Base-by-base conservation (phyloP, 306 rosid species). In the Hippophae rhamnoides region DNA sequence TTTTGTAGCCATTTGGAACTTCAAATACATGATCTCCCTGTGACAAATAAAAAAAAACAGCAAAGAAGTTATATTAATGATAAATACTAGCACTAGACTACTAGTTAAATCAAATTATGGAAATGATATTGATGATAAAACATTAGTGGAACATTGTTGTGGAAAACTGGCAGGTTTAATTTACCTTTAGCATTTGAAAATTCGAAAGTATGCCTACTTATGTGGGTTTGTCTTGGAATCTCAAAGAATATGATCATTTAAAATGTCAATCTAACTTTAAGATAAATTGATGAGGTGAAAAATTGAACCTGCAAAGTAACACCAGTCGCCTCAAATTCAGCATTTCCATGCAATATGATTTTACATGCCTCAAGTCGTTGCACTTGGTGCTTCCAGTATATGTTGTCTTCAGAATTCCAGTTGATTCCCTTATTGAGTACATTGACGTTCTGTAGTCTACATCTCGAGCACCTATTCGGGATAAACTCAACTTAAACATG, bases 271-370 rank as follows among this genome's bases (percentile, higher is more conserved):
- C 23, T 18, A 18, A 18, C 23, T 18, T 18, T 0, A 18, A 18
- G 23, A 18, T 18, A 18, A 18, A 18, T 18, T 0, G 23, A 18
- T 18, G 23, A 18, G 23, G 23, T 18, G 23, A 18, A 18, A 31
- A 31, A 72, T 44, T 70, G 60, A 69, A 92, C 96, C 99, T 88
- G 80, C 68, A 92, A 63, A 69, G 78, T 74, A 61, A 86, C 95
- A 72, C 84, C 80, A 56, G 72, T 69, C 59, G 99, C 99, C 73
- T 88, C 95, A 75, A 92, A 88, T 70, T 88, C 99, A 78, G 96
- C 96, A 86, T 88, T 92, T 68, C 99, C 99, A 63, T 82, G 93
- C 72, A 88, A 84, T 63, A 82, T 59, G 52, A 88, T 72, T 78
- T 80, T 81, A 75, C 85, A 69, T 64, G 74, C 76, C 80, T 84